Base-by-base conservation (phyloP, 2,329 filamentous ascomycete genomes). In the Didymella lethalis region DNA sequence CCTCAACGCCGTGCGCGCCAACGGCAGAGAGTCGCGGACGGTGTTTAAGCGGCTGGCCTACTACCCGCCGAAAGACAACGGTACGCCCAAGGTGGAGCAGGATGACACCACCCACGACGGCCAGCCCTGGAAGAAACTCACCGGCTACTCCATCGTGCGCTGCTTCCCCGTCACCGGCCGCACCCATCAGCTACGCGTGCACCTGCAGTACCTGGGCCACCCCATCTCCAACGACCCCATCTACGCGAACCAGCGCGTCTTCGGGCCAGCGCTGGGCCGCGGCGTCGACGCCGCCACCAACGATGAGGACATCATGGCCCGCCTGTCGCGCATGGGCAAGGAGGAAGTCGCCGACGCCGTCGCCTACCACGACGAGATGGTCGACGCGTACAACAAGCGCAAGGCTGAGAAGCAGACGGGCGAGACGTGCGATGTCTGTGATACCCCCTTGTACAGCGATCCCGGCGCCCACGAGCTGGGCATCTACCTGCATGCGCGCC, bases 221-320 rank as follows among this genome's bases (percentile, higher is more conserved):
- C 95, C 95, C 1, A 98, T 99, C 67, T 89, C 92, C 64, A 99
- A 99, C 76, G 95, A 99, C 73, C 95, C 95, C 7, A 98, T 99
- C 68, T 99, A 99, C 77, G 93, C 92, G 69, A 99, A 99, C 74
- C 88, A 92, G 73, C 88, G 88, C 57, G 95, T 99, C 11, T 99
- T 96, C 83, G 95, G 95, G 0, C 82, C 89, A 0, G 85, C 89
- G 10, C 86, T 99, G 0, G 95, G 92, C 16, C 85, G 81, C 48
- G 81, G 82, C 14, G 89, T 94, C 48, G 87, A 85, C 3, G 83
- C 83, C 20, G 85, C 85, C 26, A 89, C 92, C 57, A 87, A 89
- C 41, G 95, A 99, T 75, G 91, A 95, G 60, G 92, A 96, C 73
- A 90, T 99, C 67, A 93, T 99, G 75, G 88, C 88, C 20, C 87